A percentile compares a stretch with the other conserved stretches of the same genome.
These are phyloP conservation scores for Viscum album DNA, from an alignment of 177 flowering plant genomes.

Conservation along the genomic window DNA sequence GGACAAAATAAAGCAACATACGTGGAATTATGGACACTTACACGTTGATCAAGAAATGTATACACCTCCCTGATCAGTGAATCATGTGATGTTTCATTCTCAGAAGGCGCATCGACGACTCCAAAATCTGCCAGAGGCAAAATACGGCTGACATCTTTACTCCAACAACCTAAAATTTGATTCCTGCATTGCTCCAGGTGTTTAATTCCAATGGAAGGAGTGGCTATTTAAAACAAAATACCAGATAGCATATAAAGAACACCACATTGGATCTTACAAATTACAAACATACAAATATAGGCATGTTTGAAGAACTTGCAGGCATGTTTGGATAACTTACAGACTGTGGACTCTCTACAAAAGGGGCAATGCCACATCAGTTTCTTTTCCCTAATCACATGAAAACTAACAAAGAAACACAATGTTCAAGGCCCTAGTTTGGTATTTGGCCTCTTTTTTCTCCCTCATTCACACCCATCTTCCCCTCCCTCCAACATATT, in stretches of 20 bases:
- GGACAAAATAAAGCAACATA: slow-evolving; percentile 11
- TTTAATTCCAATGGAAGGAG: slow-evolving; percentile 1
- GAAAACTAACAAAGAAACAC: too few relatives aligned
- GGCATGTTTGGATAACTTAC: neutral
- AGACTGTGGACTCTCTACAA: too few relatives aligned
- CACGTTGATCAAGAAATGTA: slow-evolving; percentile 73
- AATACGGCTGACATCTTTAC: slow-evolving; percentile 65
- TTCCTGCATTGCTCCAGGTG: slow-evolving; percentile 46
- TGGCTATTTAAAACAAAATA: neutral
- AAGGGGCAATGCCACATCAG: too few relatives aligned
- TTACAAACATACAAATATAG: neutral
- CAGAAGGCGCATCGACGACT: slow-evolving; percentile 32
- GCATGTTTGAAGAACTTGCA: too few relatives aligned
- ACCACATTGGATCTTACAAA: neutral
- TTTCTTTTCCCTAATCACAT: too few relatives aligned
- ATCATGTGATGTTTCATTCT: slow-evolving; percentile 43
- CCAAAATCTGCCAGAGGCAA: slow-evolving; percentile 80
- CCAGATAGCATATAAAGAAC: neutral
- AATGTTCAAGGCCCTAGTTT: too few relatives aligned
- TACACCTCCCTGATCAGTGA: slow-evolving; percentile 69
- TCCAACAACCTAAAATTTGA: slow-evolving; percentile 73
- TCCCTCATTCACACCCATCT: too few relatives aligned
- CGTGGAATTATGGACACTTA: slow-evolving; percentile 25
- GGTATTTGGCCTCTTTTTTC: too few relatives aligned
- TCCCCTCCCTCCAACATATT: too few relatives aligned